phyloP scores from a whole-genome alignment of 768 basidiomycete species.

The Amyloporia xantha region DNA sequence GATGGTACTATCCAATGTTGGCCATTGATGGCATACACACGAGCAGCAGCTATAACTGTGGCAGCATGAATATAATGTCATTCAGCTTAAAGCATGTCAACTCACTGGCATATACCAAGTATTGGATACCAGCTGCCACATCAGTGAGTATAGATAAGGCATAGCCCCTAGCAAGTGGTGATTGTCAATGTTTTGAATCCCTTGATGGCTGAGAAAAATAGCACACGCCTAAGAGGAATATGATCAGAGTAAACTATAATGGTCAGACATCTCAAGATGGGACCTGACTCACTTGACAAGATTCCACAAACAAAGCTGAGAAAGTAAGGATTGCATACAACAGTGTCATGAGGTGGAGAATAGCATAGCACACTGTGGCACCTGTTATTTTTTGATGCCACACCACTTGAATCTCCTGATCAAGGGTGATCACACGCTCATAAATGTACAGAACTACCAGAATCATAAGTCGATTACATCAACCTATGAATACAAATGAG shows the following conservation, averaged over 20 bases:
- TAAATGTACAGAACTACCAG: neutral
- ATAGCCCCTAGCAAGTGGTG: neutral
- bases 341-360: neutral
- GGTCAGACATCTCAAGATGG: neutral
- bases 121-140: neutral
- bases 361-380: neutral
- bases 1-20: neutral
- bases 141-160: neutral
- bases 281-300: neutral
- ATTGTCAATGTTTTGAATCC: neutral
- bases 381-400: neutral
- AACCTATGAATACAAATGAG: neutral
- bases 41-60: neutral
- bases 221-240: neutral
- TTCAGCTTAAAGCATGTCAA: neutral
- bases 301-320: neutral
- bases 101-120: neutral
- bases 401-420: neutral
- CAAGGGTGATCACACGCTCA: neutral
- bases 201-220: neutral
- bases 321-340: neutral
- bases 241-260: neutral
- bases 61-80: neutral
- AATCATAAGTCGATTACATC: no score
- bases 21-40: neutral